A percentile compares a stretch with the other conserved stretches of the same genome.
Evolutionary conservation across 148 eudicot genomes (phyloP).

Genomic region (Limonium bicolor): DNA sequence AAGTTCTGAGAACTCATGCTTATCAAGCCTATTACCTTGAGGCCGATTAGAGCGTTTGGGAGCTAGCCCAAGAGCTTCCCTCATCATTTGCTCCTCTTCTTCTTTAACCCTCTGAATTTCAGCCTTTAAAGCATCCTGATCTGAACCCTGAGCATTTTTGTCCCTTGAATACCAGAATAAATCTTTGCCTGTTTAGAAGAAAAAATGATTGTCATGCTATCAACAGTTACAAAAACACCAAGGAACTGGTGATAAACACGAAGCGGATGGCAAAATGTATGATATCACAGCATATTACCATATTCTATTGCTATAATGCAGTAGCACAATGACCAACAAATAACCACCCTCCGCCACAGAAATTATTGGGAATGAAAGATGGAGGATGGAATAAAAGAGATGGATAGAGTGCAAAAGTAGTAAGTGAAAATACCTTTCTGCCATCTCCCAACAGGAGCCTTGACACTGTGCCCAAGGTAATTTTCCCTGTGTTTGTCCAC

Average conservation of each 20-base stretch:
- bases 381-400: background rate
- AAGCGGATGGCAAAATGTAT: too few species aligned
- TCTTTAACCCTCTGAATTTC: slow-evolving; percentile 85
- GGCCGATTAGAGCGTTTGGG: slow-evolving; percentile 64
- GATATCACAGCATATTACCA: too few species aligned
- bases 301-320: too few species aligned
- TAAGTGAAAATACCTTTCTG: slow-evolving; percentile 56
- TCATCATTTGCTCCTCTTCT: slow-evolving; percentile 93
- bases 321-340: background rate
- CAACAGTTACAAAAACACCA: too few species aligned
- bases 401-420: background rate
- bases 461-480: slow-evolving; percentile 90
- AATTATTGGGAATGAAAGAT: background rate
- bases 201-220: background rate
- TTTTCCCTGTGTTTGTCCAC: slow-evolving; percentile 92
- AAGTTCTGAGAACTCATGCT: slow-evolving; percentile 87
- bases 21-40: slow-evolving; percentile 76
- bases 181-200: slow-evolving; percentile 62
- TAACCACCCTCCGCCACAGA: background rate
- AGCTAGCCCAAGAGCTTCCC: slow-evolving; percentile 96
- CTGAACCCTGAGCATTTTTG: slow-evolving; percentile 31
- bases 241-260: too few species aligned
- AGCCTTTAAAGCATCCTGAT: slow-evolving; percentile 67
- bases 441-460: slow-evolving; percentile 99
- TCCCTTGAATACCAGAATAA: slow-evolving; percentile 82